Evolutionary conservation across 495 filamentous ascomycete species (phyloP).

Genomic region (Penicillium steckii): DNA sequence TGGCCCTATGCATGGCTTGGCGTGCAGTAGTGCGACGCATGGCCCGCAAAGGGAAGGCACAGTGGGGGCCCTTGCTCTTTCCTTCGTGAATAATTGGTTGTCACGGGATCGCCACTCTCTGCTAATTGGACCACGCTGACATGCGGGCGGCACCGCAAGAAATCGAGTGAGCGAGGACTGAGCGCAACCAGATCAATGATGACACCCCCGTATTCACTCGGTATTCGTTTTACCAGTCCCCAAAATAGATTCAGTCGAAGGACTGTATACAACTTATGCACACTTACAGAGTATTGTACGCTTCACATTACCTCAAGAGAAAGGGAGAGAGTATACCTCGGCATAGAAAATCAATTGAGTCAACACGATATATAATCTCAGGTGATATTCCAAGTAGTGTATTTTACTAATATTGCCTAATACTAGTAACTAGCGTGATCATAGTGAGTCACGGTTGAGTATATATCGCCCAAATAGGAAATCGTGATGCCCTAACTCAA

Average conservation of each 20-base stretch:
- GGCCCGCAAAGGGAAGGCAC: background rate
- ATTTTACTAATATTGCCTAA: too few species aligned
- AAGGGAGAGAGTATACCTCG: too few species aligned
- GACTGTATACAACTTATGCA: too few species aligned
- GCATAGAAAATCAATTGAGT: too few species aligned
- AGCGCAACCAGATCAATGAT: slow-evolving; percentile 4
- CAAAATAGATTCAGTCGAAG: too few species aligned
- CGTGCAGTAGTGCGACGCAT: slow-evolving; percentile 11
- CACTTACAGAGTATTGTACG: too few species aligned
- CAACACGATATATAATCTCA: too few species aligned
- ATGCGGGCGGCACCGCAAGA: background rate
- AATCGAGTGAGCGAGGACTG: background rate
- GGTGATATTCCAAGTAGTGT: too few species aligned
- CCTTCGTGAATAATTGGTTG: background rate
- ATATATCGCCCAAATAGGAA: slow-evolving; percentile 10
- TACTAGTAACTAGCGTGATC: too few species aligned
- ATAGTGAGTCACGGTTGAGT: too few species aligned
- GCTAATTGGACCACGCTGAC: background rate
- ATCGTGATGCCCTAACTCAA: slow-evolving; percentile 13
- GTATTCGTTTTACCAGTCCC: background rate
- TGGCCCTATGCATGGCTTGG: slow-evolving; percentile 2
- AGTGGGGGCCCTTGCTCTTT: background rate
- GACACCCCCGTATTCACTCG: slow-evolving; percentile 3
- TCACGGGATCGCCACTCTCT: background rate
- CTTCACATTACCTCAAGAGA: too few species aligned